Base-by-base conservation (phyloP, 768 basidiomycete species). In the Coprinopsis cinerea region DNA sequence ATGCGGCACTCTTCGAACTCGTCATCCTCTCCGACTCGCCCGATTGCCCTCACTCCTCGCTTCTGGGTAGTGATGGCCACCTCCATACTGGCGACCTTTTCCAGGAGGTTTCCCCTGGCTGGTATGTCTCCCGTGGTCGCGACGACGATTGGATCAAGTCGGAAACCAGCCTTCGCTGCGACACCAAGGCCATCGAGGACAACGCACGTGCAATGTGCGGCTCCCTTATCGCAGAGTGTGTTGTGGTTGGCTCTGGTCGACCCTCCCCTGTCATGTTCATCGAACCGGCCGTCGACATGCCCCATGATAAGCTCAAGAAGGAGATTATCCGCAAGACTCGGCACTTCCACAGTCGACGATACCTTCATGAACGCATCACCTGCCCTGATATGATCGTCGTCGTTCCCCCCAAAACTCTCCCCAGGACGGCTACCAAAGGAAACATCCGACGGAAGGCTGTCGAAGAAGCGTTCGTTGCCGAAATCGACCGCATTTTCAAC, bases 111-210 rank as follows among this genome's bases (percentile, higher is more conserved):
- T 55, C 67, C 1, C 71, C 78, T 1, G 84, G 83, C 0, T 67
- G 66, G 56, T 89, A 83, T 60, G 60, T 79, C 40, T 85, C 76
- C 53, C 77, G 82, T 30, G 88, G 87, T 22, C 78, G 88, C 35
- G 79, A 87, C 53, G 87, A 90, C 57, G 87, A 90, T 64, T 88
- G 87, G 88, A 89, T 90, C 63, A 90, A 89, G 68, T 82, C 81
- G 32, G 83, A 86, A 60, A 85, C 79, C 60, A 82, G 85, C 59
- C 67, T 88, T 53, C 77, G 87, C 45, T 88, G 87, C 58, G 87
- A 90, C 59, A 88, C 88, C 44, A 82, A 79, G 75, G 77, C 86
- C 28, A 88, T 91, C 58, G 88, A 90, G 65, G 85, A 91, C 53
- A 85, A 88, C 56, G 73, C 81, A 17, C 79, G 83, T 39, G 66